Base-by-base conservation (phyloP, 2,329 filamentous ascomycete genomes). In the Dissoconium aciculare region DNA sequence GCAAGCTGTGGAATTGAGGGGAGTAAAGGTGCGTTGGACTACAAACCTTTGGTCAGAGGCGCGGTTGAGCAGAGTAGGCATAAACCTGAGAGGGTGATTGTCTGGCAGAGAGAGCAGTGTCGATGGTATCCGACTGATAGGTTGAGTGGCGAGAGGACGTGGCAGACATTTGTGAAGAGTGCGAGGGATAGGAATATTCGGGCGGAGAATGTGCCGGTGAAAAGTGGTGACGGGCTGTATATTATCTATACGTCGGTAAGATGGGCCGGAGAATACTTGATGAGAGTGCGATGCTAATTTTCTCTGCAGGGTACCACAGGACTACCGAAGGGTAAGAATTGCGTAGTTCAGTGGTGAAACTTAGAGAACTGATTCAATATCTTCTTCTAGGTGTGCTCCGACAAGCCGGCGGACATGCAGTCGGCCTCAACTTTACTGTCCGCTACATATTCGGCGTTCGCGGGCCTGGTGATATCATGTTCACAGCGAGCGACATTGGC, bases 1-100 rank as follows among this genome's bases (percentile, higher is more conserved):
- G 84, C 85, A 1, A 92, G 82, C 5, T 94, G 85, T 54, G 85
- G 85, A 17, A 85, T 94, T 33, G 85, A 94, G 45, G 85, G 84
- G 3, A 64, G 64, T 30, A 92, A 92, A 54, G 77, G 78, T 1
- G 75, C 83, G 1, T 66, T 81, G 36, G 59, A 70, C n/a, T 94
- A 94, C 54, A 67, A 72, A 41, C 71, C 74, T 1, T 70, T 92
- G 43, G 74, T 93, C 28, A 69, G 77, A 40, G 79, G 75, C 19
- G 84, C 83, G 1, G 61, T 87, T 27, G 51, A 62, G 14, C 62
- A 76, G 26, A 76, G 79, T 35, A 53, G 55, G 3, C 74, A 78
- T 58, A 85, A 87, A 55, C 81, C 84, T 1, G 51, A 58, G 4
- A 75, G 73, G 51, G 74, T 76, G 0, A 63, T 93, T 15, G 66